Conservation (phyloP, 2,329 filamentous ascomycete species). For the Pseudopithomyces maydicus region DNA sequence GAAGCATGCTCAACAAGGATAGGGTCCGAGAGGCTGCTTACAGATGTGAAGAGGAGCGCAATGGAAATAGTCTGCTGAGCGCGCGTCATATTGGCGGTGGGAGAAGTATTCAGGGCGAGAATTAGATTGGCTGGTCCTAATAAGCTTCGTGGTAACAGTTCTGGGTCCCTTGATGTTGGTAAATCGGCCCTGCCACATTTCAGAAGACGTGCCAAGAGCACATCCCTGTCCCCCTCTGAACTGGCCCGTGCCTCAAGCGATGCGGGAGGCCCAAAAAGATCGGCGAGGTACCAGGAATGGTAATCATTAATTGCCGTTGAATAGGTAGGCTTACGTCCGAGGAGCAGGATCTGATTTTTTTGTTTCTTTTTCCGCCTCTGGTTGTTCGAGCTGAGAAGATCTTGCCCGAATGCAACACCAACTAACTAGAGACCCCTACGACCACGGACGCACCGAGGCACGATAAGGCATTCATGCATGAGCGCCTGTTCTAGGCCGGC, state of each 20-base stretch:
- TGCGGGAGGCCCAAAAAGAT: not conserved
- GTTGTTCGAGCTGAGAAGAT: not conserved
- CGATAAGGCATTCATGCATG: conserved; percentile 4
- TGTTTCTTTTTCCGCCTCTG: not conserved
- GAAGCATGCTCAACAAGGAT: conserved; percentile 17
- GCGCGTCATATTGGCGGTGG: conserved; percentile 75
- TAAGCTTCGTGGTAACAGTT: not conserved
- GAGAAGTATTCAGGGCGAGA: not conserved
- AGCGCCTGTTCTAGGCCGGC: conserved; percentile 3
- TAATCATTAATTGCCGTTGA: not conserved
- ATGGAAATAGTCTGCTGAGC: conserved; percentile 91
- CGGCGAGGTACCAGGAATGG: not conserved
- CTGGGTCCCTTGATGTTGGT: not conserved
- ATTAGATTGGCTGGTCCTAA: not conserved
- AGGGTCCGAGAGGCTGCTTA: conserved; percentile 54
- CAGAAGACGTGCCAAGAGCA: conserved; percentile 3
- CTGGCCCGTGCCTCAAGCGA: conserved; percentile 1
- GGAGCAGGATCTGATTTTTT: not conserved
- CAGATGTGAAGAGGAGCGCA: conserved; percentile 83
- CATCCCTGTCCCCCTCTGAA: not conserved
- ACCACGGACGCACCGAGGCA: not conserved
- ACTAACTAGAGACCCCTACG: not conserved
- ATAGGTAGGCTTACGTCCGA: not conserved
- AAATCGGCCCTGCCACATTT: conserved; percentile 7
- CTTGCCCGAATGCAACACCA: not conserved